Conservation (phyloP, 768 basidiomycete species). For the Lepiota subincarnata region DNA sequence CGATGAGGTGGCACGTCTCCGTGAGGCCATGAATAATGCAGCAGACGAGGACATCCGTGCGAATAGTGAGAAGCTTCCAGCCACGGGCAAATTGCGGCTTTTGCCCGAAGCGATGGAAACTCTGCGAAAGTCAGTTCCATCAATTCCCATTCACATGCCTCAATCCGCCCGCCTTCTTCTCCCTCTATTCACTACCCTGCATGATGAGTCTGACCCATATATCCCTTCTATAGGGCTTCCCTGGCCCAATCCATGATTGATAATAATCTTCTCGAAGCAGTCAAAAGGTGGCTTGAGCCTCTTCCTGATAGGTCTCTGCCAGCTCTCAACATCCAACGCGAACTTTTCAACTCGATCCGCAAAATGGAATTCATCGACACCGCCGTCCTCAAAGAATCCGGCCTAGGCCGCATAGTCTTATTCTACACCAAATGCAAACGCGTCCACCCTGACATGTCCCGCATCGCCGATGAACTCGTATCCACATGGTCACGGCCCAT, state of each 20-base stretch:
- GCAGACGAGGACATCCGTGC: slow-evolving; percentile 80
- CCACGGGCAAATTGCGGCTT: slow-evolving; percentile 76
- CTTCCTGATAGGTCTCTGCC: slow-evolving; percentile 90
- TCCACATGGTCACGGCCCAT: slow-evolving; percentile 87
- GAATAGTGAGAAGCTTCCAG: slow-evolving; percentile 77
- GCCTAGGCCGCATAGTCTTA: slow-evolving; percentile 82
- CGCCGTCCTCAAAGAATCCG: slow-evolving; percentile 84
- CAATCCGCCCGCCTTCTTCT: background rate
- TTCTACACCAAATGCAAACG: slow-evolving; percentile 97
- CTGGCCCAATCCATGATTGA: slow-evolving; percentile 92
- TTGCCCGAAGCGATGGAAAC: slow-evolving; percentile 90
- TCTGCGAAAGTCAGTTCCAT: slow-evolving; percentile 69
- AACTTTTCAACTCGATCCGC: slow-evolving; percentile 77
- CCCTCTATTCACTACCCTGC: slow-evolving; percentile 10
- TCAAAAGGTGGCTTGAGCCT: slow-evolving; percentile 90
- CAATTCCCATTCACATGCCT: background rate
- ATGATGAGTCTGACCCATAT: slow-evolving; percentile 7
- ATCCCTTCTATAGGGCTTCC: slow-evolving; percentile 56
- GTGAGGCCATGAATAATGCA: slow-evolving; percentile 82
- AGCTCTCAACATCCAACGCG: slow-evolving; percentile 91
- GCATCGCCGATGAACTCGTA: slow-evolving; percentile 81
- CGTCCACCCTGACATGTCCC: slow-evolving; percentile 75
- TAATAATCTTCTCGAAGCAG: slow-evolving; percentile 89
- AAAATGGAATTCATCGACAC: slow-evolving; percentile 95
- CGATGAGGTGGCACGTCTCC: slow-evolving; percentile 85